These are phyloP conservation scores for Chrysanthemum seticuspe DNA, from an alignment of 129 eudicot genomes.

Conservation along the genomic window DNA sequence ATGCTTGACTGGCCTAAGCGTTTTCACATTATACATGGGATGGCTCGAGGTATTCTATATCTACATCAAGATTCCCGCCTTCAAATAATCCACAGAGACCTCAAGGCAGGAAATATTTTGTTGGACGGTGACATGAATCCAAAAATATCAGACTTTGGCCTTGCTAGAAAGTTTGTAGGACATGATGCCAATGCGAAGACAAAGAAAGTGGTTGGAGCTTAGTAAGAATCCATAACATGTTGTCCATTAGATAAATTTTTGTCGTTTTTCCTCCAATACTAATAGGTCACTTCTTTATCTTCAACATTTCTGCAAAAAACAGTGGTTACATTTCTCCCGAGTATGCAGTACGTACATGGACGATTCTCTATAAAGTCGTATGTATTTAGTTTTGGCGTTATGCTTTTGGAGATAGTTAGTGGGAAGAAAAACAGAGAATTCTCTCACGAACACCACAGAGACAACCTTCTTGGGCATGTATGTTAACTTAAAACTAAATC, in stretches of 20 bases:
- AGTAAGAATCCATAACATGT: not conserved
- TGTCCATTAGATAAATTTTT: not conserved
- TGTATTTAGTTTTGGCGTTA: slow-evolving; percentile 40
- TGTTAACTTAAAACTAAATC: not conserved
- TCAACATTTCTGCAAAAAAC: not conserved
- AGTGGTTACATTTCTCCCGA: slow-evolving; percentile 46
- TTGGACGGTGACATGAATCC: not conserved
- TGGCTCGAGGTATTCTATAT: too few species aligned
- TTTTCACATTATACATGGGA: too few species aligned
- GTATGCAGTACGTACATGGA: slow-evolving; percentile 43
- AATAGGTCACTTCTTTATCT: not conserved
- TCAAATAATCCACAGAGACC: too few species aligned
- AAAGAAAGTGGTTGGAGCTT: slow-evolving; percentile 6
- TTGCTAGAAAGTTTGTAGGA: slow-evolving; percentile 17
- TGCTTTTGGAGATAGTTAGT: slow-evolving; percentile 41
- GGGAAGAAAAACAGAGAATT: slow-evolving; percentile 43
- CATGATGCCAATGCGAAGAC: not conserved
- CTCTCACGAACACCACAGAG: slow-evolving; percentile 24
- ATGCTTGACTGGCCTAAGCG: too few species aligned
- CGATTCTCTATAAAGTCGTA: slow-evolving; percentile 39
- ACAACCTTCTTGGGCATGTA: slow-evolving; percentile 54
- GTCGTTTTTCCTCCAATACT: too few species aligned
- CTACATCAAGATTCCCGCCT: too few species aligned
- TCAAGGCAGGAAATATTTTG: slow-evolving; percentile 2
- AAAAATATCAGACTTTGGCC: slow-evolving; percentile 8